Evolutionary conservation across 768 basidiomycete genomes (phyloP).

Genomic region (Hysterangium stoloniferum): DNA sequence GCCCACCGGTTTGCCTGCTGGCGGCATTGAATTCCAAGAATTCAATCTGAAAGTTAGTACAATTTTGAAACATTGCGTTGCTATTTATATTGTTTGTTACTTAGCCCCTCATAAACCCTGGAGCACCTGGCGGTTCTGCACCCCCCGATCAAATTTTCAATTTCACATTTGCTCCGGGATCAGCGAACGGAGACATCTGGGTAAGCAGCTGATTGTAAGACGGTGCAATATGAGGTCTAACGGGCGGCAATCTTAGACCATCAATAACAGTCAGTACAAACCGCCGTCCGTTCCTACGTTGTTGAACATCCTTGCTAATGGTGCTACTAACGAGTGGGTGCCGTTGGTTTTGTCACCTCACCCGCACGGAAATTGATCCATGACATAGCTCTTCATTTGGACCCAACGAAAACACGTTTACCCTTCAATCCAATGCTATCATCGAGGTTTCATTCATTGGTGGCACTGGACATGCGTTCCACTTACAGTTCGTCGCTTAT

Average conservation of each 20-base stretch:
- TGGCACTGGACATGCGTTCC: conserved; percentile 3
- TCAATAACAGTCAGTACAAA: conserved; percentile 1
- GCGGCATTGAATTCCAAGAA: conserved; percentile 25
- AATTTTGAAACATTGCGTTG: conserved; percentile 18
- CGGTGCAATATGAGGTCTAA: background rate
- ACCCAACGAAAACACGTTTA: background rate
- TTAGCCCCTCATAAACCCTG: conserved; percentile 16
- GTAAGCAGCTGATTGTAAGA: background rate
- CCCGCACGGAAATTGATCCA: background rate
- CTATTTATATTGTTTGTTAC: conserved; percentile 14
- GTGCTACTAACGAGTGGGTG: background rate
- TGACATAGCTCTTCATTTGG: background rate
- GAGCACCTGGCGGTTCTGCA: conserved; percentile 3
- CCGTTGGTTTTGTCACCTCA: background rate
- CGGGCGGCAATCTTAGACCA: background rate
- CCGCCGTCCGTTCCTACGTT: conserved; percentile 4
- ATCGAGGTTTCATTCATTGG: conserved; percentile 6
- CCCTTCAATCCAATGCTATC: background rate
- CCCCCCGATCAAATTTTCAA: background rate
- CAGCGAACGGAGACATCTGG: conserved; percentile 8
- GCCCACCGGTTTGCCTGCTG: conserved; percentile 5
- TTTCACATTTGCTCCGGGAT: conserved; percentile 3
- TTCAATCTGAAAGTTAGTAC: conserved; percentile 17
- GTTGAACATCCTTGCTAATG: conserved; percentile 7
- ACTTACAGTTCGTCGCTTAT: conserved; percentile 3